phyloP scores from a whole-genome alignment of 331 rosid species.

The Phaseolus coccineus region DNA sequence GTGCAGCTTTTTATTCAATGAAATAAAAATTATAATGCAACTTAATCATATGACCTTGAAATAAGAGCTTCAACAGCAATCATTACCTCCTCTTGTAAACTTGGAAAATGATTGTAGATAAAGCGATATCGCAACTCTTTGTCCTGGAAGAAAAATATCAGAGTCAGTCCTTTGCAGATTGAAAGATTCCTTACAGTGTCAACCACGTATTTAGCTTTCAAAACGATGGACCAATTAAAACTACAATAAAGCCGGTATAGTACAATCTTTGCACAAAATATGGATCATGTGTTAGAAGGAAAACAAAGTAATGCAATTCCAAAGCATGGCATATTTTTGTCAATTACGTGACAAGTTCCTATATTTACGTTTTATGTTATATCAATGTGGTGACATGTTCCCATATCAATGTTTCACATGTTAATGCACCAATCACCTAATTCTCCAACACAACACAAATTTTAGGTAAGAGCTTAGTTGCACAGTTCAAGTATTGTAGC shows the following conservation, averaged over 20 bases:
- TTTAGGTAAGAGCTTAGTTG: constrained; percentile 1
- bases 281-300: not conserved
- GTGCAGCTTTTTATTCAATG: not conserved
- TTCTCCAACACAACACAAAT: not conserved
- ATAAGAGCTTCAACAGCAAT: constrained; percentile 47
- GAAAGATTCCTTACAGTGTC: constrained; percentile 11
- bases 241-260: constrained; percentile 20
- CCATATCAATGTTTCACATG: constrained; percentile 5
- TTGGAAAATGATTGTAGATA: constrained; percentile 97
- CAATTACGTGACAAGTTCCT: constrained; percentile 20
- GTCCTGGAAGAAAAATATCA: constrained; percentile 64
- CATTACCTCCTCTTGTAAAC: constrained; percentile 93
- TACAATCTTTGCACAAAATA: not conserved
- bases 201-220: constrained; percentile 14
- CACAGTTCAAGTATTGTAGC: constrained; percentile 22
- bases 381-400: constrained; percentile 26
- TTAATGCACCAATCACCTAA: constrained; percentile 22
- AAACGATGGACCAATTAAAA: constrained; percentile 26
- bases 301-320: not conserved
- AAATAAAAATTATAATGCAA: constrained; percentile 1
- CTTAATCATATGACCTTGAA: constrained; percentile 46
- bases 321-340: constrained; percentile 5
- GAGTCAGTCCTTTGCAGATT: constrained; percentile 37
- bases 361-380: not conserved
- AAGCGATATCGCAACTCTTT: constrained; percentile 93